Conservation (phyloP, 768 basidiomycete genomes). For the Boletales sp. region DNA sequence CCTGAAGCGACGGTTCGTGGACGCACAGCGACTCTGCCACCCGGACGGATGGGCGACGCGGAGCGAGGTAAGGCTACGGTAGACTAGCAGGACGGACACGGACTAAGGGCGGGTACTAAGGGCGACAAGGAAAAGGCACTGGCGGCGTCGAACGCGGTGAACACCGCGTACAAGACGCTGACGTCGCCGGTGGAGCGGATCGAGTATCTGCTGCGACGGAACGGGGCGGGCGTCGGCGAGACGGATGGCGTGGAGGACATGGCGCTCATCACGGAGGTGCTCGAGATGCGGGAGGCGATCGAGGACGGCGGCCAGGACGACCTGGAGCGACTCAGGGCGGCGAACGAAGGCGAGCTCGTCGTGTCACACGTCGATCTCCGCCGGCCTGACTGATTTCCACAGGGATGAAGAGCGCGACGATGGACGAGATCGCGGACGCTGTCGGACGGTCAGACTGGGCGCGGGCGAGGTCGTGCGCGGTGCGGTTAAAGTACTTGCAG, state of each 20-base stretch:
- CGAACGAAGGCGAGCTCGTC: conserved; percentile 45
- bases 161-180: conserved; percentile 78
- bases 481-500: conserved; percentile 72
- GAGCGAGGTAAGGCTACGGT: conserved; percentile 43
- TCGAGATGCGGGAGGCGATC: conserved; percentile 75
- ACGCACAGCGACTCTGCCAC: conserved; percentile 75
- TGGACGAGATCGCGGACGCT: conserved; percentile 44
- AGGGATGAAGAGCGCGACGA: conserved; percentile 52
- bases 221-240: conserved; percentile 60
- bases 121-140: conserved; percentile 20
- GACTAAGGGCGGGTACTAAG: conserved; percentile 16
- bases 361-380: background rate
- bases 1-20: conserved; percentile 64
- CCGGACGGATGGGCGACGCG: conserved; percentile 81
- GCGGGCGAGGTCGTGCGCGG: conserved; percentile 52
- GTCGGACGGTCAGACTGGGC: conserved; percentile 55
- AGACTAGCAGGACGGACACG: conserved; percentile 3
- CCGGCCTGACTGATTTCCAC: background rate
- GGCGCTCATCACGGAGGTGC: conserved; percentile 68
- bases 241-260: conserved; percentile 69
- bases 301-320: conserved; percentile 52
- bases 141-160: conserved; percentile 65
- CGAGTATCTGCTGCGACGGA: conserved; percentile 72
- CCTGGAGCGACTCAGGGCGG: conserved; percentile 47
- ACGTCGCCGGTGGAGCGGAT: conserved; percentile 69